Base-by-base conservation (phyloP, 1,284 basidiomycete genomes). In the Melanopsichium pennsylvanicum region DNA sequence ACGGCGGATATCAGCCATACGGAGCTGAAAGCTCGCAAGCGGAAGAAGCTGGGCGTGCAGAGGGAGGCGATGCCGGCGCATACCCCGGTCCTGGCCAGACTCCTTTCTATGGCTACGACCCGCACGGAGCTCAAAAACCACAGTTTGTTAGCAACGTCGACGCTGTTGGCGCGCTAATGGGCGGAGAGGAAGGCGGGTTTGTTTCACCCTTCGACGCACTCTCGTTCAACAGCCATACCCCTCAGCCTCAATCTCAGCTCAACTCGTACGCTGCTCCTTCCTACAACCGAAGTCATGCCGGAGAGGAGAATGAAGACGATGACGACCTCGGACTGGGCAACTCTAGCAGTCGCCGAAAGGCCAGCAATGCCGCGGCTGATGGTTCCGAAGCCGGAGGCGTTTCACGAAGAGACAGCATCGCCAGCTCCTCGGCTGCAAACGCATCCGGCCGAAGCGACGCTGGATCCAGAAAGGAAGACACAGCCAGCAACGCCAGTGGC, bases 271-370 rank as follows among this genome's bases (percentile, higher is more conserved):
- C 45, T n/a, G n/a, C n/a, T n/a, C 44, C 55, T 15, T 51, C 54
- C 26, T 54, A 56, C 23, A 33, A 46, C 10, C 42, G 43, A 19
- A 41, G 58, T 19, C 22, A 47, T 25, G 36, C 33, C 12, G 45
- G 31, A 1, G 42, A 55, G 31, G 42, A 44, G 8, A 58, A 56
- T 10, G 57, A 60, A 18, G 82, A 86, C 25, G 87, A 90, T 4
- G 90, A 90, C 5, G 92, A 94, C 44, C 86, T 97, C 32, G 95
- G 96, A 2, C 86, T 98, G 57, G 92, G 94, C 11, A 98, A 97
- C 78, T 84, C 83, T 44, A 71, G 54, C 50, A 60, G 19, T 18
- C 60, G 61, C 47, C 57, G 47, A n/a, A 52, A 52, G 54, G 34
- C 34, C 15, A 38, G 34, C 45, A 54, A 48, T 16, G 49, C 42